Base-by-base conservation (phyloP, 371 early-diverging fungal genomes). In the Apophysomyces trapeziformis region DNA sequence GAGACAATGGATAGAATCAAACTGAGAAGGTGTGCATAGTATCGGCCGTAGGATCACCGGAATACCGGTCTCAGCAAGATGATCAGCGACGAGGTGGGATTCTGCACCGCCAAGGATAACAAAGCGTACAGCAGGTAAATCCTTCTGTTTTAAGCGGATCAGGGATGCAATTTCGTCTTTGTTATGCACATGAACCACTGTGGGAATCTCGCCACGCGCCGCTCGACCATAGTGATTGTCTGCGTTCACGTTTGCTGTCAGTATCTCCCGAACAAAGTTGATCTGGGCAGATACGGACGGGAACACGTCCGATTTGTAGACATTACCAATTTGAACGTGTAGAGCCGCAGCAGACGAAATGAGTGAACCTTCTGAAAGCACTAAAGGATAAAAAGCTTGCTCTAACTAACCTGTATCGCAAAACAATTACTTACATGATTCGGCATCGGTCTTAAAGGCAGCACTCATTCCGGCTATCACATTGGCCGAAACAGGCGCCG, bases 131-230 rank as follows among this genome's bases (percentile, higher is more conserved):
- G 72, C 59, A 3, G 74, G 73, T 21, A 82, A 66, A 38, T 78
- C 68, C 5, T 39, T 26, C 26, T 82, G 64, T 70, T 90, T 90
- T 36, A 93, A 72, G 8, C 68, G 71, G 37, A 92, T 81, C 2
- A 92, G 9, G n/a, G 88, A 80, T 16, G 88, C 80, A 61, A 92
- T 92, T 69, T 91, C 90, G 70, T 89, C 90, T 62, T 88, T 87
- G 72, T 87, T 89, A 39, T 92, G 63, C 11, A 84, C 85, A 36
- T 79, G 65, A 11, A 87, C 74, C 4, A 89, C 78, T 4, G 89
- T 74, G 16, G 92, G 90, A 11, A 92, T 75, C 41, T 85, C 78
- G 38, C 94, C 93, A 8, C 70, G 68, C 4, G 83, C 82, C 35
- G 85, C 90, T 37, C 76, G 68, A 7, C 69, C 75, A 61, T 78